Conservation (phyloP, 73 alveolate species). For the Symbiodinium pilosum region DNA sequence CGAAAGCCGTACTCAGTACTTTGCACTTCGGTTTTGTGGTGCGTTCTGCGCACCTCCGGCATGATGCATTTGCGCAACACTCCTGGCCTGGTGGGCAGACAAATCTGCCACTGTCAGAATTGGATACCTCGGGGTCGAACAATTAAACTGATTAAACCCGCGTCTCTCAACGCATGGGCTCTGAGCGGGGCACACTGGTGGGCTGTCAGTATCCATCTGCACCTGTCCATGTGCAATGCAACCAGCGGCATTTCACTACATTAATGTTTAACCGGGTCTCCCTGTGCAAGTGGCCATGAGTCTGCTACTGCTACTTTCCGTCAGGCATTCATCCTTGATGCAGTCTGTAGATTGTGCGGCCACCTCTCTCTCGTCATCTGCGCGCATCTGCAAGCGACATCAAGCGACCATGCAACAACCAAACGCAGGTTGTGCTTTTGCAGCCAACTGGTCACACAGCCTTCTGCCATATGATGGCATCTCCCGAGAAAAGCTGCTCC, state of each 20-base stretch:
- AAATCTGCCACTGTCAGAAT: constrained; percentile 54
- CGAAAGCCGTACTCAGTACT: too few species aligned
- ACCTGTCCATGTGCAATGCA: too few species aligned
- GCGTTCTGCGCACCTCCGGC: too few species aligned
- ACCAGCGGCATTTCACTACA: too few species aligned
- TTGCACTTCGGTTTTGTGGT: too few species aligned
- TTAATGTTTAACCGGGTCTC: too few species aligned
- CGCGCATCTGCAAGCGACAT: background rate
- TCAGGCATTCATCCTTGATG: background rate
- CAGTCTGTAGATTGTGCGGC: too few species aligned
- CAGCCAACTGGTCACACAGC: too few species aligned
- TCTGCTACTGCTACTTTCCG: too few species aligned
- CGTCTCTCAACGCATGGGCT: too few species aligned
- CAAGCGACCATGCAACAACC: background rate
- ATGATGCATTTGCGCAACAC: background rate
- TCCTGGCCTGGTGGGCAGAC: constrained; percentile 29
- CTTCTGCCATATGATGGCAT: constrained; percentile 52
- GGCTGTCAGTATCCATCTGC: background rate
- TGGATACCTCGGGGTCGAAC: constrained; percentile 10
- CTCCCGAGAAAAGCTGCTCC: constrained; percentile 60
- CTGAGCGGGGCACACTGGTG: background rate
- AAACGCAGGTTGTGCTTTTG: background rate
- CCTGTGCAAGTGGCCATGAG: too few species aligned
- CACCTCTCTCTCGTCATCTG: background rate
- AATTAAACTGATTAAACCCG: background rate